Evolutionary conservation across 129 eudicot genomes (phyloP).

Genomic region (Dittrichia graveolens): DNA sequence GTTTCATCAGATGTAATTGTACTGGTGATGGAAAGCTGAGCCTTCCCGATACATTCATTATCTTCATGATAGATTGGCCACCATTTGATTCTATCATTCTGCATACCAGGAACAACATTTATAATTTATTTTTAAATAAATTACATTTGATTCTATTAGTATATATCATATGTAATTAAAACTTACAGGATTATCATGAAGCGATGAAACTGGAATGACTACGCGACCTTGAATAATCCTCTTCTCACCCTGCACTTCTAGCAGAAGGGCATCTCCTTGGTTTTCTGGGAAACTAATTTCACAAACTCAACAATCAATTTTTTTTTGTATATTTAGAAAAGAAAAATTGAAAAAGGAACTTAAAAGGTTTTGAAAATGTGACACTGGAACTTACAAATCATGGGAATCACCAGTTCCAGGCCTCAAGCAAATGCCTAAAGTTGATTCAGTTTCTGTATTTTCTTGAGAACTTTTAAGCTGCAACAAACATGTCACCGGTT

Average conservation of each 20-base stretch:
- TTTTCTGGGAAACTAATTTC: constrained; percentile 80
- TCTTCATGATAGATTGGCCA: constrained; percentile 83
- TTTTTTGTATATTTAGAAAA: too few relatives aligned
- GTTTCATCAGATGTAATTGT: constrained; percentile 66
- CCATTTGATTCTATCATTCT: constrained; percentile 86
- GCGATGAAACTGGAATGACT: constrained; percentile 63
- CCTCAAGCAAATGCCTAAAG: constrained; percentile 55
- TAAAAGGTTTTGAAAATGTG: neutral
- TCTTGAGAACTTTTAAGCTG: constrained; percentile 70
- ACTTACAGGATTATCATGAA: constrained; percentile 80
- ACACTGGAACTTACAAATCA: constrained; percentile 68
- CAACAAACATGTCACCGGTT: constrained; percentile 57
- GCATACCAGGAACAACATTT: constrained; percentile 10
- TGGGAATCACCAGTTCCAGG: constrained; percentile 87
- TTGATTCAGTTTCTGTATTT: constrained; percentile 50
- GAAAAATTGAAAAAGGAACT: neutral
- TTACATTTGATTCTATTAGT: neutral
- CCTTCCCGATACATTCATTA: constrained; percentile 83
- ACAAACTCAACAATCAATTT: neutral
- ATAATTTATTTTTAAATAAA: neutral
- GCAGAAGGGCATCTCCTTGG: constrained; percentile 81
- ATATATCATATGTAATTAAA: neutral
- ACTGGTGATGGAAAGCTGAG: constrained; percentile 66
- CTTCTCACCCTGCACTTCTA: constrained; percentile 71
- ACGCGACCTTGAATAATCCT: constrained; percentile 78